Percentiles rank a stretch among this genome's conserved stretches.
Conservation (phyloP, 768 basidiomycete genomes). For the Tubosaeta sp. region DNA sequence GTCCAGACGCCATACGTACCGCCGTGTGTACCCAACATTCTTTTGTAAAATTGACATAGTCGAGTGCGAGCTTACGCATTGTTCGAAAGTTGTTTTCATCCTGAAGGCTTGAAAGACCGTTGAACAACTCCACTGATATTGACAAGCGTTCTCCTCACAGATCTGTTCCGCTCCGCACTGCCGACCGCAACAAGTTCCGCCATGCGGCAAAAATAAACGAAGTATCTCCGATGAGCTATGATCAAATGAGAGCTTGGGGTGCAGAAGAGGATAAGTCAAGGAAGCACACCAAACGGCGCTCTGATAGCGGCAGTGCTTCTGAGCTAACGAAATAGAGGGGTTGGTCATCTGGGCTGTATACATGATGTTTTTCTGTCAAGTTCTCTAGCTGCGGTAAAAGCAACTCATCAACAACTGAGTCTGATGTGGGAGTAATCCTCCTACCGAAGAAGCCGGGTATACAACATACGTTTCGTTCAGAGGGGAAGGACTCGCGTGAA, state of each 20-base stretch:
- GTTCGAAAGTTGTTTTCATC: conserved; percentile 45
- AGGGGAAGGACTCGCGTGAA: conserved; percentile 53
- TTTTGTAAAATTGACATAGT: conserved; percentile 71
- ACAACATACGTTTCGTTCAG: conserved; percentile 59
- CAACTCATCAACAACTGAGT: conserved; percentile 5
- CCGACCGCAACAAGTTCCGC: conserved; percentile 52
- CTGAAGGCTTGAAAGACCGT: conserved; percentile 40
- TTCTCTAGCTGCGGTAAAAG: conserved; percentile 21
- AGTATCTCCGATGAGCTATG: conserved; percentile 72
- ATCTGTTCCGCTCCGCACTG: conserved; percentile 25
- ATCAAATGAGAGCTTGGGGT: neutral
- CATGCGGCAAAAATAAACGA: conserved; percentile 70
- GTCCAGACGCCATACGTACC: conserved; percentile 36
- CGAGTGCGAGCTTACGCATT: conserved; percentile 65
- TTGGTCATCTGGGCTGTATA: conserved; percentile 39
- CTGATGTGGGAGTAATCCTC: conserved; percentile 8
- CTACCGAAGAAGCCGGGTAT: conserved; percentile 46
- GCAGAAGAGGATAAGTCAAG: no score
- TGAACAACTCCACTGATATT: conserved; percentile 1
- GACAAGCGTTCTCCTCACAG: conserved; percentile 11
- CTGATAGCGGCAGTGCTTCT: conserved; percentile 55
- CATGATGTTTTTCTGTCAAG: conserved; percentile 10
- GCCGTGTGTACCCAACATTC: conserved; percentile 76
- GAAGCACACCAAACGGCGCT: conserved; percentile 52
- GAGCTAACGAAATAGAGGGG: conserved; percentile 59